Conservation (phyloP, 2,329 filamentous ascomycete species). For the Cercospora berteroae region DNA sequence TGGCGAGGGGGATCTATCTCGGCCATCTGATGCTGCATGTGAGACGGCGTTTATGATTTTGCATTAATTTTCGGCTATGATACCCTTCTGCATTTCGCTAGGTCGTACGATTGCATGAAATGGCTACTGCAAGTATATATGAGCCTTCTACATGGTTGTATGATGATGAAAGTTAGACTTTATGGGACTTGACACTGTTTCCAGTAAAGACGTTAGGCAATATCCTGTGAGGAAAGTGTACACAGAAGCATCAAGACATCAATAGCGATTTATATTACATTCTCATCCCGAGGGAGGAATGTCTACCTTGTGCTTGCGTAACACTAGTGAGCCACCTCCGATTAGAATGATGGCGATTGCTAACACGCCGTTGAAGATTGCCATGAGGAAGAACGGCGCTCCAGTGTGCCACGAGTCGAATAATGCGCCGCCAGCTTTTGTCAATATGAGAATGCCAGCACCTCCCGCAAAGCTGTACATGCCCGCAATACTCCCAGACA, state of each 20-base stretch:
- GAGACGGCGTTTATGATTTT: not conserved
- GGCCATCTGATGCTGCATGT: not conserved
- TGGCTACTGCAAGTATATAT: not conserved
- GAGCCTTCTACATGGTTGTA: not conserved
- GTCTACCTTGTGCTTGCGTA: not conserved
- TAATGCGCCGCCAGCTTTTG: conserved; percentile 81
- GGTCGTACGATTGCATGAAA: conserved; percentile 1
- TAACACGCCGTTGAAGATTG: conserved; percentile 75
- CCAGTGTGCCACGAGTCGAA: conserved; percentile 75
- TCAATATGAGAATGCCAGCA: conserved; percentile 83
- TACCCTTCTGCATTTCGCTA: not conserved
- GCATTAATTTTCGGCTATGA: not conserved
- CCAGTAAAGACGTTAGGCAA: not conserved
- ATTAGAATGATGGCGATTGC: conserved; percentile 48
- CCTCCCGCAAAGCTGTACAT: conserved; percentile 91
- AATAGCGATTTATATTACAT: not conserved
- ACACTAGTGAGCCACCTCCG: conserved; percentile 20
- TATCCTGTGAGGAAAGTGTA: not conserved
- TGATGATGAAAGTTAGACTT: not conserved
- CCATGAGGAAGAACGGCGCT: conserved; percentile 93
- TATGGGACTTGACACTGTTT: not conserved
- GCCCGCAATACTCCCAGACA: conserved; percentile 93
- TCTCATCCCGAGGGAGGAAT: not conserved
- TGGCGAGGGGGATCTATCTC: not conserved
- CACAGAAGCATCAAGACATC: not conserved